Evolutionary conservation across 1,139 yeast species (phyloP), one percentile per base, ranked within the genome.

Genomic region (Saccharomyces hybrid): DNA sequence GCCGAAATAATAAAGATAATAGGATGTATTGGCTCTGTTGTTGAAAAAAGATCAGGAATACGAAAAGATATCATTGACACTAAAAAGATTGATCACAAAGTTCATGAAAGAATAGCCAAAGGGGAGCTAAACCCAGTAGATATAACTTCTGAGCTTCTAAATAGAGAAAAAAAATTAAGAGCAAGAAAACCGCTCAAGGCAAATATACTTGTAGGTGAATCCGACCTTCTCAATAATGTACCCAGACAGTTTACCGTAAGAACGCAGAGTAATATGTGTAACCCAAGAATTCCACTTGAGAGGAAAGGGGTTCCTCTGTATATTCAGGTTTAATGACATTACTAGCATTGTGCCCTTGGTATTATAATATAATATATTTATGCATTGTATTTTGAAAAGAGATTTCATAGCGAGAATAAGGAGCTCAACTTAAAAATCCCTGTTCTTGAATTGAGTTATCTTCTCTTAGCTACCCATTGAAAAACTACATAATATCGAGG

Each of bases 61-160:
- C 59, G 61, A 42, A 55, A 53, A 41, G 34, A 52, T 31, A 44
- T 66, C 2, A 41, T 78, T 9, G 60, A 71, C 48, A 73, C 77
- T 53, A 73, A 73, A 8, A 56, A 56, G 6, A 60, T 67, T 32
- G 62, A 66, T 24, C 69, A 73, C 31, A 77, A 76, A 0, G 58
- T 79, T 4, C 89, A 86, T 58, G 64, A 64, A 3, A 70, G 73
- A 41, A 77, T 89, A 28, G 88, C 95, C 31, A 65, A 61, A n/a
- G 97, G 95, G 0, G 74, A 73, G 16, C 62, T 86, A 6, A 80
- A 86, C 65, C 96, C 97, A 0, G 84, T 8, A 19, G 44, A 46
- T 19, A 34, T 9, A 29, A 28, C 16, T 49, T 48, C 24, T 21
- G n/a, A 32, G 44, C 41, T 21, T 38, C 5, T 38, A 16, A 38